Base-by-base conservation (phyloP, 306 rosid genomes). In the Mimosa pudica region DNA sequence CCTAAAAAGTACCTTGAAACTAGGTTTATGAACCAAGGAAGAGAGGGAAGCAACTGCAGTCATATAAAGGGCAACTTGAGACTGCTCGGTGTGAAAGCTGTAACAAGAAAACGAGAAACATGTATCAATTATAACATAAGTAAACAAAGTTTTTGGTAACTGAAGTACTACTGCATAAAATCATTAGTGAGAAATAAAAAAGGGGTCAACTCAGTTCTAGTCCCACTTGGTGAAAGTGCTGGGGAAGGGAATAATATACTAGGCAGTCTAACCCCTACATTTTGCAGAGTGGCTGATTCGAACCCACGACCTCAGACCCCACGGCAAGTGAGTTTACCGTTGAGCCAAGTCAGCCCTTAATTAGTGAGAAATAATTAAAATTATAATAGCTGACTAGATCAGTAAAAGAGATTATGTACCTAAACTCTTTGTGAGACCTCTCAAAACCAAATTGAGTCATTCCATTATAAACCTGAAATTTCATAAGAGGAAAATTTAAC, bases 1-100 rank as follows among this genome's bases (percentile, higher is more conserved):
- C n/a, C 77, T 76, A 74, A 1, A 20, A 44, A 69, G 75, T 88
- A 95, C 98, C 91, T 88, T 77, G 76, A 91, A 75, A 77, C 49
- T 82, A 66, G 99, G 97, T 78, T 86, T 95, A 82, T 80, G 82
- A 82, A 93, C 94, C 86, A 89, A 86, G 82, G 93, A 85, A 55
- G 99, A 93, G 73, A 83, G 87, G 70, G 97, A 89, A 83, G 97
- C 94, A 82, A 95, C 82, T 47, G 99, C 96, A 74, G 98, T 89
- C 91, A 90, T 79, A 88, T 85, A 91, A 70, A 95, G 85, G 69
- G 83, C 84, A 20, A 91, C 93, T 73, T 79, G 92, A 82, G 88
- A 55, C 83, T 95, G 97, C 71, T 82, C 82, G 14, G 99, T 90
- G 64, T 75, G 78, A 65, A 95, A 88, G 87, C 99, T 91, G 92